Percentiles rank a stretch among this genome's conserved stretches.
phyloP scores from a whole-genome alignment of 352 stramenopile species.

The Aphanomyces invadans region DNA sequence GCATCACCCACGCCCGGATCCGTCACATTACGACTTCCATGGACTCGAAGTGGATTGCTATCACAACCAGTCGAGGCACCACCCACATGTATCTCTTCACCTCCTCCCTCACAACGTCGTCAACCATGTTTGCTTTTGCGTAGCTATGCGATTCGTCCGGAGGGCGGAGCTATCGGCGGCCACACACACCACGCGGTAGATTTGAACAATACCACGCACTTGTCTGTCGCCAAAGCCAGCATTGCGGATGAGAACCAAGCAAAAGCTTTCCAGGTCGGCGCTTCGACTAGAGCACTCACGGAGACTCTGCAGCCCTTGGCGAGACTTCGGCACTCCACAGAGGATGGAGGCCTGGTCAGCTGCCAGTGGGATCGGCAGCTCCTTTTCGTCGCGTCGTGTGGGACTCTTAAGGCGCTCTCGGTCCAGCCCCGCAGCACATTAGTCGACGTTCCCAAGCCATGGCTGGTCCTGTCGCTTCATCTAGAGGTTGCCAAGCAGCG shows the following conservation, averaged over 20 bases:
- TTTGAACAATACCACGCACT: conserved; percentile 3
- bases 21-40: conserved; percentile 74
- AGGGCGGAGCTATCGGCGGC: conserved; percentile 55
- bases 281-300: not conserved
- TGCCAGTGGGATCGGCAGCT: not conserved
- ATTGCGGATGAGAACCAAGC: conserved; percentile 6
- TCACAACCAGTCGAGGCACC: conserved; percentile 76
- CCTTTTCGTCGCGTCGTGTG: not conserved
- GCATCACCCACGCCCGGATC: conserved; percentile 80
- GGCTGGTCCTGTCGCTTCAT: not conserved
- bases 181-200: conserved; percentile 42
- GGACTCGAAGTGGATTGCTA: conserved; percentile 79
- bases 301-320: conserved; percentile 5
- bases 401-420: not conserved
- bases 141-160: conserved; percentile 44
- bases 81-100: conserved; percentile 58
- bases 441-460: not conserved
- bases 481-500: not conserved
- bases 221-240: not conserved
- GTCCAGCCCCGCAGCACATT: not conserved
- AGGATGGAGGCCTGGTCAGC: not conserved
- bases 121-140: not conserved
- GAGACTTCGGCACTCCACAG: conserved; percentile 11
- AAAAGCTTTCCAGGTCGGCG: not conserved
- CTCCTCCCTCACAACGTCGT: not conserved